Evolutionary conservation across 2,329 filamentous ascomycete genomes (phyloP).

Genomic region (Lasiodiplodia sp.): DNA sequence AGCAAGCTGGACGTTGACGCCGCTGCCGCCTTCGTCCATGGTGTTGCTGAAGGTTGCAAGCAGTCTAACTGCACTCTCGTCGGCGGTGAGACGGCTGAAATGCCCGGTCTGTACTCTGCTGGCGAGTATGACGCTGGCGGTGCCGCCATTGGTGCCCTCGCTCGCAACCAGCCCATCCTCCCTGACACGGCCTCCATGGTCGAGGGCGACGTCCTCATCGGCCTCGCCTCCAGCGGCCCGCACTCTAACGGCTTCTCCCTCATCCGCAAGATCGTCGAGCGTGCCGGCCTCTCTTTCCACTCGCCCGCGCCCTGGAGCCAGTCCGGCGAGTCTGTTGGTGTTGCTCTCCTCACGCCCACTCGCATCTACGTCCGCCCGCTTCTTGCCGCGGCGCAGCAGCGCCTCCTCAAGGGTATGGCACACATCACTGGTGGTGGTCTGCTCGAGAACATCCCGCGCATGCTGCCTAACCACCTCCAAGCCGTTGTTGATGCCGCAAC

Average conservation of each 20-base stretch:
- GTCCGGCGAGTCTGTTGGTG: constrained; percentile 67
- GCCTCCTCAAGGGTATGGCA: constrained; percentile 86
- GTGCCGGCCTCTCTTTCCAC: constrained; percentile 73
- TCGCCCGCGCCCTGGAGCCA: constrained; percentile 78
- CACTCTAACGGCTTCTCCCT: constrained; percentile 98
- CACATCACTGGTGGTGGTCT: constrained; percentile 97
- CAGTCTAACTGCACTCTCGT: constrained; percentile 87
- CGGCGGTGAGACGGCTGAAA: constrained; percentile 97
- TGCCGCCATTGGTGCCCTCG: constrained; percentile 85
- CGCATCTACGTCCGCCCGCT: constrained; percentile 90
- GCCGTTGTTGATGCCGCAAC: constrained; percentile 79
- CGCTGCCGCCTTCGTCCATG: constrained; percentile 86
- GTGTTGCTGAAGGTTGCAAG: constrained; percentile 86
- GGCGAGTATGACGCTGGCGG: constrained; percentile 95
- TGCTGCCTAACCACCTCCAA: constrained; percentile 80
- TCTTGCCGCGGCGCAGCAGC: constrained; percentile 67
- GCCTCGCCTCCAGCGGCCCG: constrained; percentile 82
- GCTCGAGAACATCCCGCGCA: constrained; percentile 91
- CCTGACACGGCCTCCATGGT: constrained; percentile 79
- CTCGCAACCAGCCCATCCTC: constrained; percentile 69
- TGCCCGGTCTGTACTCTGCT: constrained; percentile 91
- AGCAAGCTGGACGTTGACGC: constrained; percentile 80
- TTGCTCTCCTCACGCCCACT: constrained; percentile 84
- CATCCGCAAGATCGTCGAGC: constrained; percentile 86
- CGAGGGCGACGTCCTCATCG: constrained; percentile 83